phyloP scores from a whole-genome alignment of 768 basidiomycete genomes.

The Tricholoma bakamatsutake region DNA sequence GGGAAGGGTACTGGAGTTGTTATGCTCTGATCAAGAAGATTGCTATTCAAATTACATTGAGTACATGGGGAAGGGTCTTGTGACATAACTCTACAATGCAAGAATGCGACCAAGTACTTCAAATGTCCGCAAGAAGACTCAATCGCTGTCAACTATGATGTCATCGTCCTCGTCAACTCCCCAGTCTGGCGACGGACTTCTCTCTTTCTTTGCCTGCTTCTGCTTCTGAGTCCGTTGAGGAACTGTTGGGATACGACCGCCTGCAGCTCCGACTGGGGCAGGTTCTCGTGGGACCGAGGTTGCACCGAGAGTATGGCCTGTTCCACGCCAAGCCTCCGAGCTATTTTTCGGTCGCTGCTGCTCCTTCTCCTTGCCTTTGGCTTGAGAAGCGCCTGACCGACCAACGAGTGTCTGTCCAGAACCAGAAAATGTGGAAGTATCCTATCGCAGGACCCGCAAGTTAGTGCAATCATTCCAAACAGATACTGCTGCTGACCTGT shows the following conservation, averaged over 20 bases:
- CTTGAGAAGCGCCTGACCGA: conserved; percentile 33
- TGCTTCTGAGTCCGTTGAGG: conserved; percentile 32
- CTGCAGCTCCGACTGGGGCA: conserved; percentile 48
- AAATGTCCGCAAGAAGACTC: background rate
- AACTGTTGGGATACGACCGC: conserved; percentile 42
- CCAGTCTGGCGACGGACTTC: conserved; percentile 75
- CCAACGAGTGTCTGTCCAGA: conserved; percentile 65
- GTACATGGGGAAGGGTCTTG: background rate
- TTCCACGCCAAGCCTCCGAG: conserved; percentile 37
- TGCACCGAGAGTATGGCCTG: conserved; percentile 47
- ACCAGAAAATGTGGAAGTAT: conserved; percentile 52
- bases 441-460: conserved; percentile 13
- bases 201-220: conserved; percentile 34
- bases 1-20: conserved; percentile 87
- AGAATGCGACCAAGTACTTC: background rate
- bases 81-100: background rate
- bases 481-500: conserved; percentile 20
- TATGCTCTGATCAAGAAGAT: conserved; percentile 62
- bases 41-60: background rate
- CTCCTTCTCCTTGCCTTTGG: conserved; percentile 50
- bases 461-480: background rate
- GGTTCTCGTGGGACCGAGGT: conserved; percentile 29
- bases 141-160: conserved; percentile 84
- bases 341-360: conserved; percentile 30
- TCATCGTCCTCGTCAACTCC: conserved; percentile 82